Evolutionary conservation across 2,329 filamentous ascomycete genomes (phyloP), one percentile per base, ranked within the genome.

Genomic region (Periglandula ipomoeae): DNA sequence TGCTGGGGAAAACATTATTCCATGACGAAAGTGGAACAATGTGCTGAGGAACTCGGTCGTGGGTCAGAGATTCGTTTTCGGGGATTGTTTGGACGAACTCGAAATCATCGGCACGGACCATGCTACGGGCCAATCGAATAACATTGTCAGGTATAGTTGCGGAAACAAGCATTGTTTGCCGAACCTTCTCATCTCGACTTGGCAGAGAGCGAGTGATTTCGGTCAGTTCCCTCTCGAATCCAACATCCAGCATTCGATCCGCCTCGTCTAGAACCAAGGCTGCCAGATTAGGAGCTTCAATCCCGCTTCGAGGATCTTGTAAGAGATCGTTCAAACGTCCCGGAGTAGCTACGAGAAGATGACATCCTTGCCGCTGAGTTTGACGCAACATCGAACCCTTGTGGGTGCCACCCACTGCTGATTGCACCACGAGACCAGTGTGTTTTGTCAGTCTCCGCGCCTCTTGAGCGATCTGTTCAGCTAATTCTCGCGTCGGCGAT

Each of bases 221-320:
- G 44, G 73, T 67, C 45, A 91, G 75, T 49, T 82, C 83, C 32
- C 73, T 71, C 49, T 83, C 73, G 59, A 91, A 91, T 2, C 87
- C 93, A 74, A 95, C 93, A 71, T 98, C 93, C 63, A 98, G 79
- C 87, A 98, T 96, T 59, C 93, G 87, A 69, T 98, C 93, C 59
- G 93, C 93, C 75, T 98, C 93, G 59, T 98, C 93, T 42, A 98
- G 84, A 55, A 97, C 89, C 41, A 98, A 76, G 57, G 93, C 94
- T 65, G 89, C 86, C 73, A 97, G 84, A 65, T 87, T 90, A 66
- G 62, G 89, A 66, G 87, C 86, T 20, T 72, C 70, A 35, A 95
- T 78, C 22, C 79, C 76, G 49, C 74, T 79, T 48, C 63, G 61
- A 0, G 71, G 67, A 59, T 95, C 88, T 3, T 75, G 75, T 23